Evolutionary conservation across 306 rosid species (phyloP).

Genomic region (Cyamopsis tetragonoloba): DNA sequence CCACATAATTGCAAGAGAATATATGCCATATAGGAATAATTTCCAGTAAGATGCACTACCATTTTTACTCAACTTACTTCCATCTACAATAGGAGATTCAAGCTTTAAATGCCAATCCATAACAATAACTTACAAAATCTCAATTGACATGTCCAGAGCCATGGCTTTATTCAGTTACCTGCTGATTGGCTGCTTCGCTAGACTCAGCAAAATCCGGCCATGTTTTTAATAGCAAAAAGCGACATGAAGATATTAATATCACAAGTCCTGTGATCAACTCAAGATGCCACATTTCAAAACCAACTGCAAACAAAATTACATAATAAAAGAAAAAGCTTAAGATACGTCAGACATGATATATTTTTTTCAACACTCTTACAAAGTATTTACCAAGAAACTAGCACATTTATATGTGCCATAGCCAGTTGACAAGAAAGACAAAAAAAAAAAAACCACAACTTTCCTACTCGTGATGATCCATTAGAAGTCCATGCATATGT

Average conservation of each 20-base stretch:
- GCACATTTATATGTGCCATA: not conserved
- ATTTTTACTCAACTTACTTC: not conserved
- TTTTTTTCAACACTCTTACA: not conserved
- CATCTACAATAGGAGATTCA: not conserved
- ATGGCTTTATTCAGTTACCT: conserved; percentile 50
- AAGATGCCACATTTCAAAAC: conserved; percentile 89
- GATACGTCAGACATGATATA: not conserved
- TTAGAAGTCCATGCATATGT: not conserved
- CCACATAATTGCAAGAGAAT: conserved; percentile 13
- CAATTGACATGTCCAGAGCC: conserved; percentile 10
- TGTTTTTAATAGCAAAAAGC: conserved; percentile 59
- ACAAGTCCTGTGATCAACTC: conserved; percentile 81
- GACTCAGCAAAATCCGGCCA: conserved; percentile 94
- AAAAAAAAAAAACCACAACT: too few relatives aligned
- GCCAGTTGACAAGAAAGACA: not conserved
- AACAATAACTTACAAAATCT: not conserved
- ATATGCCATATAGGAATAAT: not conserved
- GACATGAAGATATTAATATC: conserved; percentile 61
- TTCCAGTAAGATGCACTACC: not conserved
- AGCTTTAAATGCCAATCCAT: not conserved
- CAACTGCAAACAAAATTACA: conserved; percentile 58
- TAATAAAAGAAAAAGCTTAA: conserved; percentile 1
- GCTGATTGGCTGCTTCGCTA: conserved; percentile 82
- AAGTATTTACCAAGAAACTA: conserved; percentile 8
- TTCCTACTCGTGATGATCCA: conserved; percentile 6